These are phyloP conservation scores for Phylloporus sp. DNA, from an alignment of 768 basidiomycete genomes.

Conservation along the genomic window DNA sequence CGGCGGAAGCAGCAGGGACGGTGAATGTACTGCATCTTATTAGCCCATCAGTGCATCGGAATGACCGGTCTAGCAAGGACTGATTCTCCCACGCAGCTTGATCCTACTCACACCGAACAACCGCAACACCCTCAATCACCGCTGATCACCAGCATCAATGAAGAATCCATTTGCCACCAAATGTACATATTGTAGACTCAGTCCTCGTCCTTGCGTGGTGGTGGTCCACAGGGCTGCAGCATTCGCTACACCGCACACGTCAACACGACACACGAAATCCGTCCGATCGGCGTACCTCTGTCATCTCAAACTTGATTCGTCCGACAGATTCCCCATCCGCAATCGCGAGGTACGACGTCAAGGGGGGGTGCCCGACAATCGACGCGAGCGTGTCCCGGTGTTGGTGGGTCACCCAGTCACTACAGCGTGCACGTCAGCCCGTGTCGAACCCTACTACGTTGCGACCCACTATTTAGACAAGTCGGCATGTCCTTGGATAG, in stretches of 20 bases:
- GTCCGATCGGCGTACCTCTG: conserved; percentile 63
- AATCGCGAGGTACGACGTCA: conserved; percentile 83
- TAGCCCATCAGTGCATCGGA: conserved; percentile 17
- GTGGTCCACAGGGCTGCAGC: conserved; percentile 93
- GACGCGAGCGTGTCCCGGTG: conserved; percentile 93
- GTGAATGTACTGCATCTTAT: conserved; percentile 12
- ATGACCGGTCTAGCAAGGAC: too few relatives aligned
- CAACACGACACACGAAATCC: conserved; percentile 19
- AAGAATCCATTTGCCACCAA: not conserved
- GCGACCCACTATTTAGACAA: conserved; percentile 84
- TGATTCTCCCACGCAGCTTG: not conserved
- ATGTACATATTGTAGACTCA: too few relatives aligned
- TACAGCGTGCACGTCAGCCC: conserved; percentile 31
- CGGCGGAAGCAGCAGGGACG: conserved; percentile 2
- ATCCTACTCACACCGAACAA: not conserved
- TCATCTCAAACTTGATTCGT: conserved; percentile 88
- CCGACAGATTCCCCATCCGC: conserved; percentile 94
- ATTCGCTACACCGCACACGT: conserved; percentile 54
- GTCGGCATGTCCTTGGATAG: conserved; percentile 80
- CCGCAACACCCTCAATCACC: not conserved
- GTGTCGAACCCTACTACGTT: not conserved
- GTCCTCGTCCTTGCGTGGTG: conserved; percentile 85
- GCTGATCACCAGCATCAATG: not conserved
- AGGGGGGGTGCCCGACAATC: conserved; percentile 84
- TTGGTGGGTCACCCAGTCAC: conserved; percentile 97